phyloP scores from a whole-genome alignment of 192 early-diverging fungal species.

The Rhizophagus prolifer region DNA sequence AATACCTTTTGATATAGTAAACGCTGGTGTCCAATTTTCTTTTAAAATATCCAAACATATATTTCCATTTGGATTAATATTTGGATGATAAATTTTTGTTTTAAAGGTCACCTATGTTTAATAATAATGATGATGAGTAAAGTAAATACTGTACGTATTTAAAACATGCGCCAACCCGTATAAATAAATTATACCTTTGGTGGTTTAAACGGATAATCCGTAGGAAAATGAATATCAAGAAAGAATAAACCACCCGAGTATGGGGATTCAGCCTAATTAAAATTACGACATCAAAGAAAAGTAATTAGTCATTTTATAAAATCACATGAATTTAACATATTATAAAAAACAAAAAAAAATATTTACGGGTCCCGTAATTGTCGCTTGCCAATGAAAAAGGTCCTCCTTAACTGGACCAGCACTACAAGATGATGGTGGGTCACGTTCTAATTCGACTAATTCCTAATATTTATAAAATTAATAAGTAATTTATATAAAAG shows the following conservation, averaged over 20 bases:
- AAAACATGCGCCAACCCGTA: too few relatives aligned
- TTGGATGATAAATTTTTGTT: background rate
- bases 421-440: slow-evolving; percentile 58
- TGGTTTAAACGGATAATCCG: too few relatives aligned
- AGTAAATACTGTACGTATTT: too few relatives aligned
- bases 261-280: background rate
- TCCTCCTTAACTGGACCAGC: too few relatives aligned
- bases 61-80: background rate
- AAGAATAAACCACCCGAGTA: background rate
- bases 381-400: too few relatives aligned
- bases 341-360: background rate
- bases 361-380: slow-evolving; percentile 83
- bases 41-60: slow-evolving; percentile 4
- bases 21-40: background rate
- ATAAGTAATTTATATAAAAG: too few relatives aligned
- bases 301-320: background rate
- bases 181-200: too few relatives aligned
- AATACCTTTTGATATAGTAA: background rate
- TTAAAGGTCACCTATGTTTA: background rate
- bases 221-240: too few relatives aligned
- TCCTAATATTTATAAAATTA: slow-evolving; percentile 50
- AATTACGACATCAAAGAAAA: background rate
- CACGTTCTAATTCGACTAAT: slow-evolving; percentile 89
- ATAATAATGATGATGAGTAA: too few relatives aligned
- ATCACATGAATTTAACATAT: background rate